Evolutionary conservation across 2,329 filamentous ascomycete species (phyloP).

Genomic region (Diaporthe vaccinii): DNA sequence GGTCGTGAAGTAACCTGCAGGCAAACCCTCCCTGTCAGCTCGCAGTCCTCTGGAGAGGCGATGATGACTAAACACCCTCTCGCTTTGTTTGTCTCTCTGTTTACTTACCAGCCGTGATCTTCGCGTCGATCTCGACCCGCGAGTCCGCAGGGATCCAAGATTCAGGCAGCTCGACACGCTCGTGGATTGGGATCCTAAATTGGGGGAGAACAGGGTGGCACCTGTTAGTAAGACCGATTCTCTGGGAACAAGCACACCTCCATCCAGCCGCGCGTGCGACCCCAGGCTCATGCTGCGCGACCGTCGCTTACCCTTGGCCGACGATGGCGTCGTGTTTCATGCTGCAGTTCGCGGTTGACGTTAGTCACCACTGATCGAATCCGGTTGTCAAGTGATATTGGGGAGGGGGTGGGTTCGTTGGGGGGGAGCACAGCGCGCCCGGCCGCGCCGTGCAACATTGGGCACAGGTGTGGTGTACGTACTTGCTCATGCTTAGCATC

Average conservation of each 20-base stretch:
- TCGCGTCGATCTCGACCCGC: conserved; percentile 98
- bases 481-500: conserved; percentile 99
- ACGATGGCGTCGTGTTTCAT: conserved; percentile 95
- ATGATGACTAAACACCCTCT: not conserved
- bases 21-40: conserved; percentile 31
- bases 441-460: not conserved
- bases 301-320: conserved; percentile 74
- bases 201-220: conserved; percentile 3
- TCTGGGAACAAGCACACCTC: not conserved
- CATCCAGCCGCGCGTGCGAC: conserved; percentile 18
- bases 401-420: too few species aligned
- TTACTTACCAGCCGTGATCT: conserved; percentile 89
- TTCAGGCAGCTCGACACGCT: conserved; percentile 92
- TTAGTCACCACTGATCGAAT: conserved; percentile 36
- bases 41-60: not conserved
- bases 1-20: conserved; percentile 81
- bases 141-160: conserved; percentile 95
- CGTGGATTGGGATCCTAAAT: conserved; percentile 82
- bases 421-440: not conserved
- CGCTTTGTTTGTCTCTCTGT: conserved; percentile 1
- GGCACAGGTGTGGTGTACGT: conserved; percentile 51
- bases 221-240: conserved; percentile 40
- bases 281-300: conserved; percentile 1
- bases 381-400: conserved; percentile 4
- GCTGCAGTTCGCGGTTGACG: conserved; percentile 57